Evolutionary conservation across 1,284 basidiomycete species (phyloP).

Genomic region (Ceratobasidium sp.): DNA sequence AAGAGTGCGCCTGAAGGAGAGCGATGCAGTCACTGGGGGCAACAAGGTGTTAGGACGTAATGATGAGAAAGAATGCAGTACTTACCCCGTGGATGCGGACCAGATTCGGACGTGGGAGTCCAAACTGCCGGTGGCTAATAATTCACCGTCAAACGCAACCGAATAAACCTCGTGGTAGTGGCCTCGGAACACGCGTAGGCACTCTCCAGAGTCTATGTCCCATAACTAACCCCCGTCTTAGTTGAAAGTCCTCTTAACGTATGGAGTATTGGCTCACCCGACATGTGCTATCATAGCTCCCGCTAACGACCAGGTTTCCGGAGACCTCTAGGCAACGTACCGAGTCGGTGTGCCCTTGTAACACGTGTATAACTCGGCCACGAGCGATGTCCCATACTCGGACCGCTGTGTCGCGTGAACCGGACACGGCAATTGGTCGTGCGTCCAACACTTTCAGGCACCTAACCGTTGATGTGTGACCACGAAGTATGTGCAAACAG

Average conservation of each 20-base stretch:
- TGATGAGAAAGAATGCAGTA: slow-evolving; percentile 35
- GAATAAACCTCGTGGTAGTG: slow-evolving; percentile 95
- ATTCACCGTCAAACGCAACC: slow-evolving; percentile 90
- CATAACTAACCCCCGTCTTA: slow-evolving; percentile 69
- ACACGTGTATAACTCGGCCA: slow-evolving; percentile 76
- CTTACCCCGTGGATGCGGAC: slow-evolving; percentile 84
- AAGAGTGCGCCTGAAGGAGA: slow-evolving; percentile 92
- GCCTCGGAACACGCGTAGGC: slow-evolving; percentile 86
- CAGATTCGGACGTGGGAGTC: slow-evolving; percentile 94
- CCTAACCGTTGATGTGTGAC: slow-evolving; percentile 92
- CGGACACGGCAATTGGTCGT: slow-evolving; percentile 89
- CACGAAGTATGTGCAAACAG: slow-evolving; percentile 84
- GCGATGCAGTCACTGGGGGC: slow-evolving; percentile 79
- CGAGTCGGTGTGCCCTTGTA: slow-evolving; percentile 85
- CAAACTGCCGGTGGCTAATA: slow-evolving; percentile 89
- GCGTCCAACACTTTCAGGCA: slow-evolving; percentile 91
- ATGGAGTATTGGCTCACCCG: slow-evolving; percentile 66
- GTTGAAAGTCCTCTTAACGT: neutral
- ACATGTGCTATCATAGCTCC: slow-evolving; percentile 90
- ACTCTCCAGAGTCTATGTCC: slow-evolving; percentile 88
- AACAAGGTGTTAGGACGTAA: neutral
- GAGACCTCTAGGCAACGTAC: slow-evolving; percentile 92
- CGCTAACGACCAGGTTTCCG: slow-evolving; percentile 85
- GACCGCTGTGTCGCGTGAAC: slow-evolving; percentile 88
- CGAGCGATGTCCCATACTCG: slow-evolving; percentile 94